These are phyloP conservation scores for Russula ochroleuca DNA, from an alignment of 768 basidiomycete genomes.

Conservation along the genomic window DNA sequence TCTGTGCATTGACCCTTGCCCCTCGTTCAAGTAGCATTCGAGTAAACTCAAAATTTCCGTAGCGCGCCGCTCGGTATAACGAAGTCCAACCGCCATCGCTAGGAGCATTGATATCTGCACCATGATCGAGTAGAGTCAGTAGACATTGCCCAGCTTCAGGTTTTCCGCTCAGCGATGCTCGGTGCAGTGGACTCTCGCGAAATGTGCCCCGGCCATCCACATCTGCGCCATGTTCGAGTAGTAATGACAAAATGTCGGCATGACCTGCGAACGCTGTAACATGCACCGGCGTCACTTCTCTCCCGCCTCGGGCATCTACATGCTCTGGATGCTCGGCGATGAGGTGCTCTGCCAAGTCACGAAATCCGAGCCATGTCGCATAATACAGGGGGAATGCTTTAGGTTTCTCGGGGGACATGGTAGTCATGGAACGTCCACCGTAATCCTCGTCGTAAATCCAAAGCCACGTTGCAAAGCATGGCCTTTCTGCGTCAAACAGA, in stretches of 20 bases:
- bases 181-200: not conserved
- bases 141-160: not conserved
- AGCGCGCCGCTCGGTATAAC: not conserved
- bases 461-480: no score
- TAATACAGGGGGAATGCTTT: not conserved
- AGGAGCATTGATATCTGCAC: not conserved
- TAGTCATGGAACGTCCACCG: no score
- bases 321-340: not conserved
- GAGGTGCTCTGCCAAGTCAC: not conserved
- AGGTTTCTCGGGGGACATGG: not conserved
- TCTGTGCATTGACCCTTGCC: not conserved
- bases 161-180: not conserved
- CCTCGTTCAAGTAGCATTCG: not conserved
- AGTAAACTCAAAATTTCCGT: not conserved
- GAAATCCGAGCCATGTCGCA: not conserved
- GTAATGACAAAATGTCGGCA: not conserved
- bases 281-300: not conserved
- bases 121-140: not conserved
- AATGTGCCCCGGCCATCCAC: not conserved
- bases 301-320: no score
- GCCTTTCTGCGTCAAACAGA: no score
- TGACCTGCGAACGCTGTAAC: rapidly evolving
- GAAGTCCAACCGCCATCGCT: not conserved
- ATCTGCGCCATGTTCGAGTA: not conserved
- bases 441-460: no score